Base-by-base conservation (phyloP, 2,329 filamentous ascomycete species). In the Calonectria crousiana region DNA sequence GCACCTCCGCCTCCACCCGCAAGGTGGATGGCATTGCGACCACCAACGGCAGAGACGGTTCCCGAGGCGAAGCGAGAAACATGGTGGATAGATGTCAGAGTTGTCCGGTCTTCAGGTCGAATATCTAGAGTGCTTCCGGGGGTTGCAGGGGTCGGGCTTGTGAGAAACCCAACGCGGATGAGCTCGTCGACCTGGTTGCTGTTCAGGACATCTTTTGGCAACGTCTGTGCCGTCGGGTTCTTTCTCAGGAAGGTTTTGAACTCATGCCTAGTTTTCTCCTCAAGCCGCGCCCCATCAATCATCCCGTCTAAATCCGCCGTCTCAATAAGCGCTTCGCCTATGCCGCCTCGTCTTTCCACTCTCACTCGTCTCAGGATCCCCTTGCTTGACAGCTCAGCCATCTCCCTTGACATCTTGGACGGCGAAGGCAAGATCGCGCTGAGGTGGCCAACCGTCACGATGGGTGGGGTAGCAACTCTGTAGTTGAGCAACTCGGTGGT, bases 41-140 rank as follows among this genome's bases (percentile, higher is more conserved):
- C 93, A 1, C 94, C 94, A 0, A 95, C 91, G 1, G 94, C 93
- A 9, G 88, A 92, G 2, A 93, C 80, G 3, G 92, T 92, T 18
- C 94, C 94, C 0, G 94, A 93, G 6, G 93, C 91, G 28, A 93
- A 92, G 75, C 87, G 88, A 2, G 92, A 91, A 28, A 94, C 90
- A 32, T 87, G 89, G 47, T 92, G 89, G 13, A 95, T 86, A 4
- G 91, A 92, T 30, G 90, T 88, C 47, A 93, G 85, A 13, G 89
- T 90, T 20, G 88, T 88, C 76, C 87, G 87, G 69, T 90, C 88
- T 68, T 90, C 89, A 0, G 90, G 89, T 3, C 89, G 86, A 14
- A 87, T 82, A 62, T 87, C 86, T 14, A 88, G 80, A 51, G 84
- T 86, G 73, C 81, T 84, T 28, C 81, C 85, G 14, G 82, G 81